phyloP scores from a whole-genome alignment of 176 grass and related monocot genomes.

The Zea luxurians region DNA sequence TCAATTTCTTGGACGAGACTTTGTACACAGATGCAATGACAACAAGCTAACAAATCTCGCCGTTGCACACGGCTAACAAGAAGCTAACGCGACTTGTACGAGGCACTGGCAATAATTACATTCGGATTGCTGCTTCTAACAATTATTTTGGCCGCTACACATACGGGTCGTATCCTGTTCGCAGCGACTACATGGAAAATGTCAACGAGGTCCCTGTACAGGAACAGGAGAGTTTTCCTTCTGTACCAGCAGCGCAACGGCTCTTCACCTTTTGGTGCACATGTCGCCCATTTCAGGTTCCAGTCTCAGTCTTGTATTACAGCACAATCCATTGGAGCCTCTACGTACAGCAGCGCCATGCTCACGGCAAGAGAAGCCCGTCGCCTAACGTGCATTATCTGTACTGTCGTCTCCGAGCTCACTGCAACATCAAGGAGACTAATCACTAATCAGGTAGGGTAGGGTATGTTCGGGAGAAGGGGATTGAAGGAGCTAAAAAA shows the following conservation, averaged over 20 bases:
- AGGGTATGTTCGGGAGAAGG: too few species aligned
- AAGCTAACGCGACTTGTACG: background rate
- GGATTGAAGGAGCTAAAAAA: too few species aligned
- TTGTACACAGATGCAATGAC: slow-evolving; percentile 36
- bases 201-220: slow-evolving; percentile 7
- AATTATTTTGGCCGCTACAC: background rate
- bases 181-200: background rate
- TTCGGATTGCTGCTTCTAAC: slow-evolving; percentile 28
- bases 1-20: slow-evolving; percentile 29
- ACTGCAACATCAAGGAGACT: slow-evolving; percentile 44
- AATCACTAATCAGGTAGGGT: background rate
- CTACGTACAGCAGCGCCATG: background rate
- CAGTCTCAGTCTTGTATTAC: background rate
- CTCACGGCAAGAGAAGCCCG: slow-evolving; percentile 52
- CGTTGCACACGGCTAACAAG: slow-evolving; percentile 2
- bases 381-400: slow-evolving; percentile 73
- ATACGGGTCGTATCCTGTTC: too few species aligned
- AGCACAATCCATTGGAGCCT: slow-evolving; percentile 19
- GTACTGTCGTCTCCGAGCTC: slow-evolving; percentile 63
- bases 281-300: slow-evolving; percentile 9
- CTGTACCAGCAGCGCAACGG: slow-evolving; percentile 7
- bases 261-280: slow-evolving; percentile 3
- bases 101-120: slow-evolving; percentile 4
- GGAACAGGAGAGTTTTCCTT: background rate
- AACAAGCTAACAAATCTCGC: background rate